phyloP scores from a whole-genome alignment of 2,329 filamentous ascomycete genomes.

The Tolypocladium nubicola region DNA sequence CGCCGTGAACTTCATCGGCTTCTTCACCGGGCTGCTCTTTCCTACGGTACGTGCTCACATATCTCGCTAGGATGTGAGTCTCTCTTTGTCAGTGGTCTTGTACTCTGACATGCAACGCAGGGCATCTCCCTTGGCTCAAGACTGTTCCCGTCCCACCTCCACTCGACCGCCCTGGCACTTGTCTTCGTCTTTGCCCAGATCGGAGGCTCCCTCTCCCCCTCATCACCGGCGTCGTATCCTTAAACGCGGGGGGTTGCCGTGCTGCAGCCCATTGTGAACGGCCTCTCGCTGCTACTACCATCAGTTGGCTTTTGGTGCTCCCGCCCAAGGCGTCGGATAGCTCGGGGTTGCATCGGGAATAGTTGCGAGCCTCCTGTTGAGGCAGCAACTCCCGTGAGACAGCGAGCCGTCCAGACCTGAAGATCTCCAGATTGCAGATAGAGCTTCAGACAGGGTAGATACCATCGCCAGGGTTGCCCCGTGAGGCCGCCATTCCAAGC shows the following conservation, averaged over 20 bases:
- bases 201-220: constrained; percentile 44
- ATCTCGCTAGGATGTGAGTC: not conserved
- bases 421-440: too few relatives aligned
- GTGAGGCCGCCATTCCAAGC: not conserved
- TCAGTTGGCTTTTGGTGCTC: constrained; percentile 35
- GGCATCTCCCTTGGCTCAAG: constrained; percentile 42
- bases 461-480: not conserved
- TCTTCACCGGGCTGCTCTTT: constrained; percentile 49
- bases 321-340: constrained; percentile 20
- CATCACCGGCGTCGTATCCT: constrained; percentile 40
- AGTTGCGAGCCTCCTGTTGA: not conserved
- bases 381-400: too few relatives aligned
- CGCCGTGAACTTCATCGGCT: constrained; percentile 42
- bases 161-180: constrained; percentile 19
- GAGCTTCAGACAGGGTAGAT: not conserved
- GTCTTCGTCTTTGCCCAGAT: constrained; percentile 47
- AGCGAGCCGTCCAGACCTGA: too few relatives aligned
- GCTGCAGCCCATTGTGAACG: constrained; percentile 41
- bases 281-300: constrained; percentile 31
- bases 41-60: constrained; percentile 32
- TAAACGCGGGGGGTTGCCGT: constrained; percentile 33
- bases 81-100: not conserved
- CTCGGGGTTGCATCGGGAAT: constrained; percentile 22
- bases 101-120: constrained; percentile 7
- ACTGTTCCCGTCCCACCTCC: constrained; percentile 30